Evolutionary conservation across 225 moss, liverwort and hornwort genomes (phyloP), one percentile per base, ranked within the genome.

Genomic region (Anthoceros angustus): DNA sequence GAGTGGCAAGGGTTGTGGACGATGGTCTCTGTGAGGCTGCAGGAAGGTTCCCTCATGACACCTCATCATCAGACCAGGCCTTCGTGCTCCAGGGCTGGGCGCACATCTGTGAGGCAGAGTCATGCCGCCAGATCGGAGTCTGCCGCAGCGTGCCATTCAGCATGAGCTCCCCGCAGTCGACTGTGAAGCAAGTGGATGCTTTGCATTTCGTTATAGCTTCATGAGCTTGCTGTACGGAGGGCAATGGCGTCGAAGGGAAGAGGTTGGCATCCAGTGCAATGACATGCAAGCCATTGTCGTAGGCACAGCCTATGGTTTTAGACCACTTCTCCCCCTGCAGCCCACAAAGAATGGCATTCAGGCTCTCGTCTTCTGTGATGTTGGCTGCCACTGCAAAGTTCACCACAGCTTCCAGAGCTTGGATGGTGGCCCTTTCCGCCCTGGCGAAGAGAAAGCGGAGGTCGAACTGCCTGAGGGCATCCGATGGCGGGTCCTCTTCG

Each of bases 261-360:
- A 9, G 55, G 18, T 55, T 7, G n/a, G 18, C 55, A 18, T 1
- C 6, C n/a, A 55, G 55, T 1, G 55, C 16, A 15, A 55, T 55
- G n/a, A 55, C 55, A 55, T 55, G 18, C 10, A 55, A 23, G 55
- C 55, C 55, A 55, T 55, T 55, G n/a, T 55, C 55, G 23, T 55
- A 55, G 55, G 55, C 55, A 55, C 55, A 55, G 7, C 55, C 55
- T 15, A 12, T 3, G 5, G 55, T 55, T 55, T 55, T 55, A 0
- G 55, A 55, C 55, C 55, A 55, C 18, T 55, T 55, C 55, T 55
- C 55, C 8, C n/a, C 55, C 55, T 55, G 55, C 10, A 55, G 12
- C 23, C 55, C 55, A 55, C 55, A 55, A 4, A 55, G 55, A 0
- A 55, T 55, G 14, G 55, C 55, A 23, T 55, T 55, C n/a, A 55